Percentiles rank a stretch among this genome's conserved stretches.
Conservation (phyloP, 2,329 filamentous ascomycete species). For the Alternaria gansuensis region DNA sequence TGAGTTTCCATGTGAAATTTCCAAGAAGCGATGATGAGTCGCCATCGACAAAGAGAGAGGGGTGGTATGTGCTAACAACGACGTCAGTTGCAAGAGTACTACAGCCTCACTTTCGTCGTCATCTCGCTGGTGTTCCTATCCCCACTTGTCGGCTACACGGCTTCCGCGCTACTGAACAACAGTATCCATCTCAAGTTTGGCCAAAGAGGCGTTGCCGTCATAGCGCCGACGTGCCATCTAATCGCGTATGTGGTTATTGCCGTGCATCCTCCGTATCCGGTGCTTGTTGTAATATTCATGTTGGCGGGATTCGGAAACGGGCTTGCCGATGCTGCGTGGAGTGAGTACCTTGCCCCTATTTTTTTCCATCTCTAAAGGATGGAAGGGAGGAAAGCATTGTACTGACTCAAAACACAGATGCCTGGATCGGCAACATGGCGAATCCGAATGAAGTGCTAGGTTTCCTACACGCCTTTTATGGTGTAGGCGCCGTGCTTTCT, state of each 20-base stretch:
- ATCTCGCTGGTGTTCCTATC: conserved; percentile 74
- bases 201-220: conserved; percentile 74
- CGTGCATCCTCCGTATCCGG: conserved; percentile 74
- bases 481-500: conserved; percentile 72
- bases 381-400: neutral
- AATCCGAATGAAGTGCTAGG: conserved; percentile 78
- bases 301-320: conserved; percentile 77
- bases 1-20: conserved; percentile 28
- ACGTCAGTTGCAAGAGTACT: conserved; percentile 69
- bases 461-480: conserved; percentile 76
- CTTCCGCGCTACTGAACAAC: conserved; percentile 71
- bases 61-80: neutral
- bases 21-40: neutral
- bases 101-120: conserved; percentile 67
- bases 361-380: neutral
- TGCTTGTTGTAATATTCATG: conserved; percentile 70
- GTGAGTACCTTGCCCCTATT: conserved; percentile 2
- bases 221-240: conserved; percentile 70
- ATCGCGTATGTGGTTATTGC: conserved; percentile 71
- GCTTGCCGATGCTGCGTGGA: conserved; percentile 68
- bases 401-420: conserved; percentile 32
- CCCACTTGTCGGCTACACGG: conserved; percentile 71
- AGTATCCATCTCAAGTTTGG: conserved; percentile 70
- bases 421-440: conserved; percentile 75
- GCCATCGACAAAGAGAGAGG: neutral